Conservation (phyloP, 2,329 filamentous ascomycete species). For the Penicillium expansum region DNA sequence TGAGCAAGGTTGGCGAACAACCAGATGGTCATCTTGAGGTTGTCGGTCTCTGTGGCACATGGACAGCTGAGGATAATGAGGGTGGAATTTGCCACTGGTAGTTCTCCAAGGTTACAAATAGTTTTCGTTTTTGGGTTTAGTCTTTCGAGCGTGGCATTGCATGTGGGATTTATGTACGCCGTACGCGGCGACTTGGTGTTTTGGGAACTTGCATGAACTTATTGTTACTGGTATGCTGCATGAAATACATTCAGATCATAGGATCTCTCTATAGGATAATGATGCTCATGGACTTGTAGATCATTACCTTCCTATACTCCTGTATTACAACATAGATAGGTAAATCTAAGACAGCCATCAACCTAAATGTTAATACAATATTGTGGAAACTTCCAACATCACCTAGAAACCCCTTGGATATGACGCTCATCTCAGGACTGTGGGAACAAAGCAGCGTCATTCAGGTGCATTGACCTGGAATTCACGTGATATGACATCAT, state of each 20-base stretch:
- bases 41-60: constrained; percentile 75
- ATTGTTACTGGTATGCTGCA: not conserved
- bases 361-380: too few relatives aligned
- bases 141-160: constrained; percentile 21
- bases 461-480: not conserved
- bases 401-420: not conserved
- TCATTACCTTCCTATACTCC: too few relatives aligned
- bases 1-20: constrained; percentile 55
- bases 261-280: not conserved
- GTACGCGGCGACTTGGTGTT: not conserved
- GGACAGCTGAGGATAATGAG: constrained; percentile 83
- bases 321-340: too few relatives aligned
- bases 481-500: constrained; percentile 25
- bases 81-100: constrained; percentile 59
- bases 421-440: not conserved
- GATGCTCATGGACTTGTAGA: not conserved
- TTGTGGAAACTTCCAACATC: not conserved
- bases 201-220: not conserved
- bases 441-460: not conserved
- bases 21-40: constrained; percentile 56
- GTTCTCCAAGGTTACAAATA: constrained; percentile 1
- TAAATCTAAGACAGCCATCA: too few relatives aligned
- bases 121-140: not conserved
- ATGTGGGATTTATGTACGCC: not conserved
- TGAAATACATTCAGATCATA: not conserved